Evolutionary conservation across 1,284 basidiomycete genomes (phyloP).

Genomic region (Bjerkandera adusta): DNA sequence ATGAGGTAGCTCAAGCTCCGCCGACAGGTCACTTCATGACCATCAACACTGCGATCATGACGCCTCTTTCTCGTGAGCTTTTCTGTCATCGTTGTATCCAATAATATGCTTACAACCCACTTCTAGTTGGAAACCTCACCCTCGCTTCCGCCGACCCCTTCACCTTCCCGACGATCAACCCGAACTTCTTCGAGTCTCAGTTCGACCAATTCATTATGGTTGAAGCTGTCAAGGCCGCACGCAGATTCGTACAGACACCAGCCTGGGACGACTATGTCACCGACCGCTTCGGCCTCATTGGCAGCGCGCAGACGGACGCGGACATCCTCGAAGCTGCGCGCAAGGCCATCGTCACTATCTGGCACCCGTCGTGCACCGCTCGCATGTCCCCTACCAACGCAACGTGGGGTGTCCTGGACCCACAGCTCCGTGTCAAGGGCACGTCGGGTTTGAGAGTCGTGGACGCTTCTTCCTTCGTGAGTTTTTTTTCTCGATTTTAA

Average conservation of each 20-base stretch:
- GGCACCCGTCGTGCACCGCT: background rate
- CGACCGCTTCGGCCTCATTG: conserved; percentile 9
- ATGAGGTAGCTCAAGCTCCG: background rate
- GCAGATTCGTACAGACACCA: conserved; percentile 30
- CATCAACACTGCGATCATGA: conserved; percentile 1
- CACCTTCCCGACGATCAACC: conserved; percentile 37
- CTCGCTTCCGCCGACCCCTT: conserved; percentile 36
- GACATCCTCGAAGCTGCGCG: conserved; percentile 29
- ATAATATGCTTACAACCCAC: background rate
- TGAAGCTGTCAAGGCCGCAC: conserved; percentile 30
- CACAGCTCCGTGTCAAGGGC: conserved; percentile 4
- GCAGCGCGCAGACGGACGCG: conserved; percentile 25
- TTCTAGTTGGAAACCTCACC: conserved; percentile 30
- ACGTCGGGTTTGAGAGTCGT: conserved; percentile 5
- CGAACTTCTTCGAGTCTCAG: conserved; percentile 29
- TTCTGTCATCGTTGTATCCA: no score
- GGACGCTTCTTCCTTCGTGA: conserved; percentile 11
- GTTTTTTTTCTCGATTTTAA: background rate
- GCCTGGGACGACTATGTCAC: conserved; percentile 35
- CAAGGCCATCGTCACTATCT: conserved; percentile 27
- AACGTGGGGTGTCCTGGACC: background rate
- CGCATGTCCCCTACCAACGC: background rate
- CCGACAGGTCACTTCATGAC: conserved; percentile 7
- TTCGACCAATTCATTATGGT: conserved; percentile 36
- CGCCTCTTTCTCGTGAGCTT: conserved; percentile 1